Evolutionary conservation across 208 protist species (phyloP).

Genomic region (Trypanosoma caninum): DNA sequence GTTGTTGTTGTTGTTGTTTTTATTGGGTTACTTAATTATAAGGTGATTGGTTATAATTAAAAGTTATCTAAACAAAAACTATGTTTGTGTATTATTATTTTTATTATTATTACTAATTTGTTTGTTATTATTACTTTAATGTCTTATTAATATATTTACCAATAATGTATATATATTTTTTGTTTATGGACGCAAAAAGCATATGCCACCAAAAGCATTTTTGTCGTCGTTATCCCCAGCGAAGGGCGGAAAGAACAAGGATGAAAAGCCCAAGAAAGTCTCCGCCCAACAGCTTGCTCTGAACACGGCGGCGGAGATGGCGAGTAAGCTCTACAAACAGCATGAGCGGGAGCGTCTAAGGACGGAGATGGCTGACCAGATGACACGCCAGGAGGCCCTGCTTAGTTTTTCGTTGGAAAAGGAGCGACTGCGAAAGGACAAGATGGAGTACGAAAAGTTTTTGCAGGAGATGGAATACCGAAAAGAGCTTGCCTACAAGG

Average conservation of each 20-base stretch:
- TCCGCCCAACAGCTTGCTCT: conserved; percentile 45
- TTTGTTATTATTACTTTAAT: neutral
- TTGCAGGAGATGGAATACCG: conserved; percentile 34
- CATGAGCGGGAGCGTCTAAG: conserved; percentile 67
- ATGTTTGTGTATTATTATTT: neutral
- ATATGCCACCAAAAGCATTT: neutral
- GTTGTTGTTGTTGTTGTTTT: too few relatives aligned
- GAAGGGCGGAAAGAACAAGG: conserved; percentile 22
- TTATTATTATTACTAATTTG: neutral
- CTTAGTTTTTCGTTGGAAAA: conserved; percentile 53
- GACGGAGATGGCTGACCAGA: conserved; percentile 57
- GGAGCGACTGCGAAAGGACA: conserved; percentile 61
- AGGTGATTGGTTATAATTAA: too few relatives aligned
- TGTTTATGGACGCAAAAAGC: neutral
- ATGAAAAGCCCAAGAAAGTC: conserved; percentile 64
- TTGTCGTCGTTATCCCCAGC: conserved; percentile 10
- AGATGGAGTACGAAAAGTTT: conserved; percentile 31
- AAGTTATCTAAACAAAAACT: neutral
- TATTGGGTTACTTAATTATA: too few relatives aligned
- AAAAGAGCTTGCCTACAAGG: conserved; percentile 64
- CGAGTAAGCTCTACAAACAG: conserved; percentile 75
- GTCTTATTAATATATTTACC: too few relatives aligned
- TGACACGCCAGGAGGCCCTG: conserved; percentile 35
- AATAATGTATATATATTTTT: too few relatives aligned
- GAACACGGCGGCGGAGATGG: conserved; percentile 47